phyloP scores from a whole-genome alignment of 176 grass and related monocot species.

The Rhynchospora tenuis region DNA sequence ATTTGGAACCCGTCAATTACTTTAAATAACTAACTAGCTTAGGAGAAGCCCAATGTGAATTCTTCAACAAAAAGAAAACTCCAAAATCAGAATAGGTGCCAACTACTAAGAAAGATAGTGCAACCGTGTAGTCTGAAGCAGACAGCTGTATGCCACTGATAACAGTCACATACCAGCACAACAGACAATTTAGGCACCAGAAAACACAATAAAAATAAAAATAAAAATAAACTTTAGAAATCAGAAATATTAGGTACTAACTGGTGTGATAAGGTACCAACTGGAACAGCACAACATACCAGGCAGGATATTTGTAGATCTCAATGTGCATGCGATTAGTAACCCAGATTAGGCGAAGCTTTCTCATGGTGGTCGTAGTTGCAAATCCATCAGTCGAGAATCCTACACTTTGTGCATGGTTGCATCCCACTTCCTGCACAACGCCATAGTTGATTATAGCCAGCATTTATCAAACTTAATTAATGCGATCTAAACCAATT shows the following conservation, averaged over 20 bases:
- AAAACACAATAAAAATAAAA: neutral
- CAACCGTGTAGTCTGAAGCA: neutral
- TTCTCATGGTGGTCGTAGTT: slow-evolving; percentile 85
- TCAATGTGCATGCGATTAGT: slow-evolving; percentile 97
- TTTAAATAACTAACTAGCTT: neutral
- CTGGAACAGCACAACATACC: slow-evolving; percentile 40
- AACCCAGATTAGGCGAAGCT: slow-evolving; percentile 95
- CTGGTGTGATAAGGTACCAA: neutral
- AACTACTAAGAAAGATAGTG: neutral
- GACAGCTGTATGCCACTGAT: slow-evolving; percentile 3
- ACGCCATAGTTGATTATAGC: neutral
- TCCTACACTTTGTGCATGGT: slow-evolving; percentile 89
- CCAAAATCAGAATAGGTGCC: neutral
- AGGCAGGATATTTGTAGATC: slow-evolving; percentile 92
- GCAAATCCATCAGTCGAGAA: slow-evolving; percentile 98
- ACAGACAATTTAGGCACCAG: neutral
- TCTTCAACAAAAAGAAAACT: neutral
- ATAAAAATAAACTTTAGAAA: slow-evolving; percentile 2
- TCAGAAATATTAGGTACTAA: neutral
- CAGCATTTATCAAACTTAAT: slow-evolving; percentile 7
- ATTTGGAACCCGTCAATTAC: neutral
- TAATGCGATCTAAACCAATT: neutral
- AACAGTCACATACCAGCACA: neutral
- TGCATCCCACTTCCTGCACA: slow-evolving; percentile 88
- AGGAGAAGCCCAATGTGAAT: neutral